Evolutionary conservation across 805 yeast genomes (phyloP).

Genomic region (Cyberlindnera suaveolens): DNA sequence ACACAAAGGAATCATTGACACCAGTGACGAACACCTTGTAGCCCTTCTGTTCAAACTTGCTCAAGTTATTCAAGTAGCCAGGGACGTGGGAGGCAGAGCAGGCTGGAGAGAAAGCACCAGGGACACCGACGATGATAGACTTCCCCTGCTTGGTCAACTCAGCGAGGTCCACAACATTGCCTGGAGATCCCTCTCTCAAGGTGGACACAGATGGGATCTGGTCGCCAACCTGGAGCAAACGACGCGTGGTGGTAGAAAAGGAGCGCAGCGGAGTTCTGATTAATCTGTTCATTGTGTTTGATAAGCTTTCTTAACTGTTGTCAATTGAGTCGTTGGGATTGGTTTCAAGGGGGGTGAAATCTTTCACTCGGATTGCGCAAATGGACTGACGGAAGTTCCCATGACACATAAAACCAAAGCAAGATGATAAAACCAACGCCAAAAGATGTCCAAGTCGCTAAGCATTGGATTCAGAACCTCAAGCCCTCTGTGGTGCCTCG

Average conservation of each 20-base stretch:
- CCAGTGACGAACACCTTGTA: constrained; percentile 61
- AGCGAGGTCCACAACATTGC: constrained; percentile 52
- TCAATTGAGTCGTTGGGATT: neutral
- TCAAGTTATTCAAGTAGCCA: constrained; percentile 51
- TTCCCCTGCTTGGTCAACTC: constrained; percentile 41
- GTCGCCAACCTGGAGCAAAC: constrained; percentile 48
- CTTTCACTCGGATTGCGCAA: no score
- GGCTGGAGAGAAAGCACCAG: constrained; percentile 79
- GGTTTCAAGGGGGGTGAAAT: no score
- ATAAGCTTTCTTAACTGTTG: no score
- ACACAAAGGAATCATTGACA: constrained; percentile 84
- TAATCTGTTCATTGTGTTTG: no score
- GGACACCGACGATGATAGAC: constrained; percentile 52
- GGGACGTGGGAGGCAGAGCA: constrained; percentile 72
- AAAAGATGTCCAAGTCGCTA: constrained; percentile 20
- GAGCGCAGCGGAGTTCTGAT: no score
- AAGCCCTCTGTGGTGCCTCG: constrained; percentile 35
- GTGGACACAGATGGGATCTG: constrained; percentile 51
- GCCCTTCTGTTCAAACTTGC: constrained; percentile 61
- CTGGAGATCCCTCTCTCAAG: constrained; percentile 56
- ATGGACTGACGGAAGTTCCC: no score
- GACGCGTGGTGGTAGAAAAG: constrained; percentile 22
- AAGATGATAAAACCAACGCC: neutral
- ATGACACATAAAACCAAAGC: no score
- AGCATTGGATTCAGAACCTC: constrained; percentile 37